Conservation (phyloP, 1,139 yeast species). For the Pneumocystis murina region DNA sequence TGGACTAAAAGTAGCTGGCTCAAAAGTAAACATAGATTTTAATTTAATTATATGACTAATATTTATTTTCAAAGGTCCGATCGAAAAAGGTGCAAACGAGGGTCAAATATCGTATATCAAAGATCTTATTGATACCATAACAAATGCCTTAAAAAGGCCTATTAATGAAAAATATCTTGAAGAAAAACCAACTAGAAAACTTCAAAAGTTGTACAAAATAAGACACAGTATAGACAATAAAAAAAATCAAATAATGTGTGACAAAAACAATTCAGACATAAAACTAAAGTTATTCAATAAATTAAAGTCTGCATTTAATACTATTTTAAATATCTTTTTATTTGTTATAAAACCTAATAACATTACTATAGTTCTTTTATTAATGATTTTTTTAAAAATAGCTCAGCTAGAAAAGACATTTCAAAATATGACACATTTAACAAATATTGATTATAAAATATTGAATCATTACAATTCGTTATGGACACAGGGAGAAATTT, state of each 20-base stretch:
- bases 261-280: not conserved
- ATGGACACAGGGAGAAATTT: not conserved
- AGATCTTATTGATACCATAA: slow-evolving; percentile 43
- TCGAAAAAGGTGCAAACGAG: slow-evolving; percentile 81
- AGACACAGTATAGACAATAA: not conserved
- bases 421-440: not conserved
- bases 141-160: slow-evolving; percentile 17
- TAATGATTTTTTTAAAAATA: not conserved
- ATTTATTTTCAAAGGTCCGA: slow-evolving; percentile 28
- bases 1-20: slow-evolving; percentile 95
- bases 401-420: not conserved
- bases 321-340: not conserved
- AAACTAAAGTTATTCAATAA: not conserved
- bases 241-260: not conserved
- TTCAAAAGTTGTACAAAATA: not conserved
- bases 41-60: not conserved
- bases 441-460: not conserved
- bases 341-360: not conserved
- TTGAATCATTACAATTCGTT: not conserved
- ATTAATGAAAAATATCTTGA: not conserved
- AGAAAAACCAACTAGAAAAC: not conserved
- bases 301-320: not conserved
- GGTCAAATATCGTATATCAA: slow-evolving; percentile 71
- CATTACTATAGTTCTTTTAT: not conserved
- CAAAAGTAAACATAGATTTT: slow-evolving; percentile 34